phyloP scores from a whole-genome alignment of 2,329 filamentous ascomycete genomes.

The Aspergillus quadricinctus region DNA sequence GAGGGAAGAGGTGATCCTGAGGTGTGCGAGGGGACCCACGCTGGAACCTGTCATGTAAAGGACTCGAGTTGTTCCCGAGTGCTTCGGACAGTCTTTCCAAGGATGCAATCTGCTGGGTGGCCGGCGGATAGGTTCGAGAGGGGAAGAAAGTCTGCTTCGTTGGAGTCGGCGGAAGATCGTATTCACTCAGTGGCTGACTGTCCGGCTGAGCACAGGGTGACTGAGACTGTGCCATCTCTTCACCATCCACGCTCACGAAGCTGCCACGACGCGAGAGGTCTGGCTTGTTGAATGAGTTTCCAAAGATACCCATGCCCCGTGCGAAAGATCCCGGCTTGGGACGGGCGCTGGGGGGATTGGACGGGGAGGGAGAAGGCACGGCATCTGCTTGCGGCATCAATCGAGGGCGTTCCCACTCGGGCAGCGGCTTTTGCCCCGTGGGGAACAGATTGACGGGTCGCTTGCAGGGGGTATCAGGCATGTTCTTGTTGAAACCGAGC shows the following conservation, averaged over 20 bases:
- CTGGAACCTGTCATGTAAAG: slow-evolving; percentile 53
- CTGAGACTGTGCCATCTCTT: slow-evolving; percentile 60
- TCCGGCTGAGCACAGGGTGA: slow-evolving; percentile 54
- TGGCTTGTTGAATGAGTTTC: slow-evolving; percentile 48
- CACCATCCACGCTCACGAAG: slow-evolving; percentile 75
- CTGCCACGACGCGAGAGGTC: slow-evolving; percentile 58
- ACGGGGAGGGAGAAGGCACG: slow-evolving; percentile 75
- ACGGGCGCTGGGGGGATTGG: slow-evolving; percentile 60
- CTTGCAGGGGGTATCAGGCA: slow-evolving; percentile 96
- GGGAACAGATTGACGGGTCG: slow-evolving; percentile 68
- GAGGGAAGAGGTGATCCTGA: slow-evolving; percentile 66
- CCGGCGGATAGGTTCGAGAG: slow-evolving; percentile 32
- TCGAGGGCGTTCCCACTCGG: slow-evolving; percentile 57
- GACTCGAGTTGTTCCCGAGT: slow-evolving; percentile 46
- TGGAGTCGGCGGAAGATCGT: slow-evolving; percentile 85
- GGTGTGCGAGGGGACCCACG: slow-evolving; percentile 70
- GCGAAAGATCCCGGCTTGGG: slow-evolving; percentile 66
- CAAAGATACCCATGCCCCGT: slow-evolving; percentile 59
- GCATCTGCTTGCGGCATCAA: slow-evolving; percentile 70
- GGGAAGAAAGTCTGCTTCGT: slow-evolving; percentile 60
- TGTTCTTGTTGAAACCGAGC: slow-evolving; percentile 56
- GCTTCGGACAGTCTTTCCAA: slow-evolving; percentile 32
- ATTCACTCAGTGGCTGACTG: slow-evolving; percentile 57
- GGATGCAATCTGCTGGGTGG: slow-evolving; percentile 29
- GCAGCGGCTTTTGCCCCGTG: slow-evolving; percentile 53